A percentile compares a stretch with the other conserved stretches of the same genome.
phyloP scores from a whole-genome alignment of 257 asterid species.

The Solanum clarkiae region DNA sequence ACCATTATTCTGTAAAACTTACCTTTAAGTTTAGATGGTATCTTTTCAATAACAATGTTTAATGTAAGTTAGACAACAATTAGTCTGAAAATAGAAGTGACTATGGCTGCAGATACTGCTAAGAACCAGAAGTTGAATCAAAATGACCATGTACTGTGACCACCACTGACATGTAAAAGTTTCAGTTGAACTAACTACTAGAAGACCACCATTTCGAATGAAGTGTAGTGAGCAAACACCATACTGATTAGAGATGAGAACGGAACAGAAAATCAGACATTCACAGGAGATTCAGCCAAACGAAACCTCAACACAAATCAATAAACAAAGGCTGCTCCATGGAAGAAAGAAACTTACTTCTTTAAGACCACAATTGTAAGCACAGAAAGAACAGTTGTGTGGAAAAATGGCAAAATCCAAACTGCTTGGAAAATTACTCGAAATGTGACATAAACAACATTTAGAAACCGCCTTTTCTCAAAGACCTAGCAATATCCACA shows the following conservation, averaged over 20 bases:
- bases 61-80: no score
- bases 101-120: not conserved
- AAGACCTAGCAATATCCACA: not conserved
- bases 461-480: not conserved
- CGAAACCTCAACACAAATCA: not conserved
- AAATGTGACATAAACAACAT: not conserved
- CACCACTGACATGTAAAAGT: not conserved
- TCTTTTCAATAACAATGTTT: no score
- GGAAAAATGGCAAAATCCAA: not conserved
- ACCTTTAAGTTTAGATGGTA: no score
- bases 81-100: not conserved
- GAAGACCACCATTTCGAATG: not conserved
- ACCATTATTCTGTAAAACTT: no score
- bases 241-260: not conserved
- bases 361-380: not conserved
- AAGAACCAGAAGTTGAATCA: not conserved
- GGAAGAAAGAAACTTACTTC: not conserved
- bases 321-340: not conserved
- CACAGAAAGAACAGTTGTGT: not conserved
- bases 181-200: not conserved
- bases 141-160: not conserved
- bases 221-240: not conserved
- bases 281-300: not conserved
- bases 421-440: not conserved
- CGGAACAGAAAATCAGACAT: not conserved